Conservation (phyloP, 2,329 filamentous ascomycete genomes). For the Cytospora paraplurivora region DNA sequence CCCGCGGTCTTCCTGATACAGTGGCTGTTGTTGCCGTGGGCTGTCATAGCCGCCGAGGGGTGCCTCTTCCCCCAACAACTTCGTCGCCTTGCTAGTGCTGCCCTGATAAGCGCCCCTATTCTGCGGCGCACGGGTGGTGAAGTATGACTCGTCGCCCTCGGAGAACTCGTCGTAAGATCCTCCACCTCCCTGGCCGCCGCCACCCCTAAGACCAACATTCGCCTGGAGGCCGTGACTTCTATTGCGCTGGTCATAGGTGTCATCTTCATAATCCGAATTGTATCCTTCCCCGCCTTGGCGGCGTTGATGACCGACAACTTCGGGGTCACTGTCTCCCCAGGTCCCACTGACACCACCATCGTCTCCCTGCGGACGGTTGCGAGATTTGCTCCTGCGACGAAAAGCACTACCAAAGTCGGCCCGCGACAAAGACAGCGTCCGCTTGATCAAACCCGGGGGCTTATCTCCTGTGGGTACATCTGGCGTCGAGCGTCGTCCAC, state of each 20-base stretch:
- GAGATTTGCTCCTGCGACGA: constrained; percentile 46
- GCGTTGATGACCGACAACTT: constrained; percentile 28
- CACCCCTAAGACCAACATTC: constrained; percentile 38
- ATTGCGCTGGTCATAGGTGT: constrained; percentile 30
- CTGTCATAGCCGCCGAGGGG: constrained; percentile 19
- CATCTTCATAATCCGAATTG: constrained; percentile 35
- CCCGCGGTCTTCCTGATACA: background rate
- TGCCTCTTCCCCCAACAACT: constrained; percentile 24
- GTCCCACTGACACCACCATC: constrained; percentile 59
- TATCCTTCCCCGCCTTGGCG: constrained; percentile 35
- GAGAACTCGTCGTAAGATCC: constrained; percentile 52
- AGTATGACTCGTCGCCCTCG: constrained; percentile 60
- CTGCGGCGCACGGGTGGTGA: constrained; percentile 46
- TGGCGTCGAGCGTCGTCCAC: constrained; percentile 35
- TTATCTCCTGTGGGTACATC: constrained; percentile 40
- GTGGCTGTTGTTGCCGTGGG: background rate
- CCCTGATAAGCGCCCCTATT: constrained; percentile 30
- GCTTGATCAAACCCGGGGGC: constrained; percentile 46
- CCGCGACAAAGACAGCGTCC: constrained; percentile 64
- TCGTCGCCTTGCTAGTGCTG: constrained; percentile 25
- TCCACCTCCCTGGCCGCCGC: constrained; percentile 42
- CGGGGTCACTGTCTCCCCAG: constrained; percentile 50
- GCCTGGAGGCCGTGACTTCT: constrained; percentile 25
- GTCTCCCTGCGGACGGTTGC: constrained; percentile 43
- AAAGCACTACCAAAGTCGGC: constrained; percentile 52